phyloP scores from a whole-genome alignment of 2,329 filamentous ascomycete genomes.

The Neopestalotiopsis sp. region DNA sequence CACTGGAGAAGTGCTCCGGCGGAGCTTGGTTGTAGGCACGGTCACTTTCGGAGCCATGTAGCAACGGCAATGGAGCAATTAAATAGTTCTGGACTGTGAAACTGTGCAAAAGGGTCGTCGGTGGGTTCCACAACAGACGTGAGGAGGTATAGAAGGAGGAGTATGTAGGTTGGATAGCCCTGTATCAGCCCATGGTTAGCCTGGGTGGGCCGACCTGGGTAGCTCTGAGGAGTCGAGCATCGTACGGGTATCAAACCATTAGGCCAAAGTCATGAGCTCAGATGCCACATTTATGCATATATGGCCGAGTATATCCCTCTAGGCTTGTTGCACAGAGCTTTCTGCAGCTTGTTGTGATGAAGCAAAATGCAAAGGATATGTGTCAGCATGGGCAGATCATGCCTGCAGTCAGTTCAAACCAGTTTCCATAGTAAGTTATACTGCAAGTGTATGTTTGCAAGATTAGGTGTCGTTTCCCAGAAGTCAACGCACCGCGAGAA shows the following conservation, averaged over 20 bases:
- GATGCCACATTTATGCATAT: background rate
- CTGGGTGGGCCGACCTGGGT: background rate
- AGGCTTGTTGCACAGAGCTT: background rate
- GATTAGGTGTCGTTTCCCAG: background rate
- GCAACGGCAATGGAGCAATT: conserved; percentile 5
- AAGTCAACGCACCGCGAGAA: background rate
- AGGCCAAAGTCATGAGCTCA: background rate
- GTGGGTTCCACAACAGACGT: background rate
- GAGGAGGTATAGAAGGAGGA: background rate
- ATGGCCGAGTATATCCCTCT: background rate
- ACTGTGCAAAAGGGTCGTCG: background rate
- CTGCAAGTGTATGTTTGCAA: background rate
- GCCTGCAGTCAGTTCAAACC: background rate
- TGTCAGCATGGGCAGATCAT: background rate
- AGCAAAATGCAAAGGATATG: background rate
- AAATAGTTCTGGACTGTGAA: conserved; percentile 5
- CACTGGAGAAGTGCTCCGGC: background rate
- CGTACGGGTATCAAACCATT: conserved; percentile 13
- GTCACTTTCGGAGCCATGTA: background rate
- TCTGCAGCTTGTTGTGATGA: background rate
- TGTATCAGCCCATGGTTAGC: conserved; percentile 7
- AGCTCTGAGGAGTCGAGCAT: conserved; percentile 3
- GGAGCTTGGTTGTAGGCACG: background rate
- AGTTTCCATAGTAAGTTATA: background rate
- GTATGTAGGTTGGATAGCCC: background rate